Evolutionary conservation across 2,329 filamentous ascomycete species (phyloP), one percentile per base, ranked within the genome.

Genomic region (Alternaria novae-zelandiae): DNA sequence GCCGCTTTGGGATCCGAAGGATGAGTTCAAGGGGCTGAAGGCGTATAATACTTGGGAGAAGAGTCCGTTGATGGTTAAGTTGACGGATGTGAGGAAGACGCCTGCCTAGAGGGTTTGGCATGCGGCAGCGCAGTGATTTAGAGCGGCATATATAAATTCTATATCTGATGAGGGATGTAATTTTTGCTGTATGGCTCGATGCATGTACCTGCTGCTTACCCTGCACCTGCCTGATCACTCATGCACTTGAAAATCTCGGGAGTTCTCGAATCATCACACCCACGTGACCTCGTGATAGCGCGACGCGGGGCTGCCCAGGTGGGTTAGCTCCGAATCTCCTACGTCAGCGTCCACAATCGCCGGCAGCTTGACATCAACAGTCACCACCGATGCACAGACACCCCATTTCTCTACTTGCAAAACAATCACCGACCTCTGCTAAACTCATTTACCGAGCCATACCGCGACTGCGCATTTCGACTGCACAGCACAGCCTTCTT

Each of bases 11-110:
- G 58, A 76, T 63, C 74, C 74, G 6, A 67, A 67, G 60, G 63
- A 73, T 54, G 70, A 77, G 26, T 74, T 73, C 28, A 66, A 67
- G 65, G 73, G 74, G 6, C 23, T 78, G 54, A 73, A 71, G 61
- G 71, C 71, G 20, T 79, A 65, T 61, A 76, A 76, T 56, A 74
- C 75, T 11, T 78, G 74, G 74, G 75, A 78, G 56, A 79, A 78
- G 71, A 73, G 64, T 36, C 72, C 74, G 15, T 65, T 78, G 63
- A 74, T 73, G 72, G 67, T 77, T 2, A 75, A 63, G 57, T 64
- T 78, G 57, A 77, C 61, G 54, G 72, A 77, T 65, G 65, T 76
- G 5, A 69, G 75, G 64, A 72, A 68, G 56, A 64, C 63, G 6
- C 63, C 61, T 56, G 64, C 65, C 5, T 63, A 32, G 49, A n/a